Evolutionary conservation across 495 filamentous ascomycete species (phyloP), one percentile per base, ranked within the genome.

Genomic region (Neurospora sp.): DNA sequence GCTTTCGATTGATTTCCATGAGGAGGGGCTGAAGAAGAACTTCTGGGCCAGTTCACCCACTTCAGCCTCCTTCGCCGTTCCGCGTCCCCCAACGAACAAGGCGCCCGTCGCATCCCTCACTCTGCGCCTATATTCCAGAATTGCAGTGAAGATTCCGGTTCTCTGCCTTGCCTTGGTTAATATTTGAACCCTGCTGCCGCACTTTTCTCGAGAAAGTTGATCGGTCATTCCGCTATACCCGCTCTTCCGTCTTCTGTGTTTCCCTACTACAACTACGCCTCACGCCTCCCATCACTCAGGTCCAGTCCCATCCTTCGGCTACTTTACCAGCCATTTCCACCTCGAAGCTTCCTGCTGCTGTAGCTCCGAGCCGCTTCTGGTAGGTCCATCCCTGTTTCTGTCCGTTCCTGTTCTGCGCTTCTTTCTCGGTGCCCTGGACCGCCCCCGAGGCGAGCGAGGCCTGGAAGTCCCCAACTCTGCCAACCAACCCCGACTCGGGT

Each of bases 1-100:
- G 76, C 75, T 74, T 81, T 81, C 80, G 75, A 81, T 77, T 45
- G 77, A 75, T 75, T 81, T 81, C 80, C 78, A 81, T 78, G 70
- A 61, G 75, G 78, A 79, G 79, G 79, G 79, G 78, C 79, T 80
- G 75, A 77, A 75, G 72, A 65, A 65, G 53, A 65, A 65, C 27
- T 31, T 5, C 27, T 35, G 14, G 53, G 53, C 53, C 27, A 65
- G 22, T 65, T 61, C 53, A 65, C 27, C 53, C 47, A 59, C 22
- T 61, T 61, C 53, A 61, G 53, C 53, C 53, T 65, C 53, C 53
- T 65, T 35, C 31, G 53, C 53, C 53, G 53, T 65, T 65, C 53
- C 27, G 53, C 27, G 31, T 35, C 27, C 27, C 53, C 53, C 53
- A 65, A 65, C 27, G 53, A 65, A 65, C 53, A 65, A 65, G 53